phyloP scores from a whole-genome alignment of 73 alveolate genomes.

The Paramecium sexaurelia region DNA sequence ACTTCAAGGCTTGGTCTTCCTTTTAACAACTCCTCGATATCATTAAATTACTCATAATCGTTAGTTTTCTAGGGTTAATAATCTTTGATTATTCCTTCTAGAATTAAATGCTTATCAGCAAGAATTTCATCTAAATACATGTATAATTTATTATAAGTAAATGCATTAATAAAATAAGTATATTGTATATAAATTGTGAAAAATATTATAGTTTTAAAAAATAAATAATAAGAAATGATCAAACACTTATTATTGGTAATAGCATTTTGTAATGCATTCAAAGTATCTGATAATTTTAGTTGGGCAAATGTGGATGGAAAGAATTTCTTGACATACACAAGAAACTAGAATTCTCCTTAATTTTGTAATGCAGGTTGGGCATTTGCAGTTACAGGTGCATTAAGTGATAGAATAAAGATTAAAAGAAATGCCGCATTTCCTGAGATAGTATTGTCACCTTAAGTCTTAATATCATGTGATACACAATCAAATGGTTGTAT shows the following conservation, averaged over 20 bases:
- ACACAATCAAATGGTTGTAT: constrained; percentile 79
- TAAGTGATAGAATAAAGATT: constrained; percentile 85
- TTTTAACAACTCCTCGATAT: not conserved
- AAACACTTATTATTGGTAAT: not conserved
- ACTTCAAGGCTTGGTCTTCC: not conserved
- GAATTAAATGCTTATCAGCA: not conserved
- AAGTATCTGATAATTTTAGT: constrained; percentile 10
- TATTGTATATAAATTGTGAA: not conserved
- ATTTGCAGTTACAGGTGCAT: constrained; percentile 81
- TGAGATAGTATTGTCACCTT: constrained; percentile 83
- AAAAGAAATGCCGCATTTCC: constrained; percentile 85
- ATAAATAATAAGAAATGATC: not conserved
- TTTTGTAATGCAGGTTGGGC: constrained; percentile 95
- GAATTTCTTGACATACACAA: constrained; percentile 77
- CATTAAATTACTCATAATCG: not conserved
- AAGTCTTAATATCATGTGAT: constrained; percentile 84
- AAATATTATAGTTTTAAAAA: not conserved
- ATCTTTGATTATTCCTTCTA: not conserved
- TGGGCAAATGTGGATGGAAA: constrained; percentile 90
- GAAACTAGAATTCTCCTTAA: constrained; percentile 79
- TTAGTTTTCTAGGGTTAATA: not conserved
- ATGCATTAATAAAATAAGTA: not conserved
- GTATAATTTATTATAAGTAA: not conserved
- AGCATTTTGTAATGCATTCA: not conserved
- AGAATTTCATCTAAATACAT: not conserved